A percentile compares a stretch with the other conserved stretches of the same genome.
Evolutionary conservation across 495 filamentous ascomycete species (phyloP).

Genomic region (Trichoderma virens): DNA sequence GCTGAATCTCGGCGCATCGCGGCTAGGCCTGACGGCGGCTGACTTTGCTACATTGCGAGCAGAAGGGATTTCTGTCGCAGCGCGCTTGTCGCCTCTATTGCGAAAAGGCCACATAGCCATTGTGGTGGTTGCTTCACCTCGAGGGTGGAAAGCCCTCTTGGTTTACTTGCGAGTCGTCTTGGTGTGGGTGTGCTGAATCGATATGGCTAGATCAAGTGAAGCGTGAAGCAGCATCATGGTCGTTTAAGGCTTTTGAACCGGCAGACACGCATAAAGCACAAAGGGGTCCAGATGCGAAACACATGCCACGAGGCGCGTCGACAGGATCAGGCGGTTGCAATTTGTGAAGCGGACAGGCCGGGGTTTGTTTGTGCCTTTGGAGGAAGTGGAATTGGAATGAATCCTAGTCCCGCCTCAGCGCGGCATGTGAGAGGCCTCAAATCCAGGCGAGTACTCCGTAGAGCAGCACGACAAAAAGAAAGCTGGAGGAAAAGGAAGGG

Average conservation of each 20-base stretch:
- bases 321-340: not conserved
- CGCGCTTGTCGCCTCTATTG: constrained; percentile 49
- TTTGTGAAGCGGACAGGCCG: not conserved
- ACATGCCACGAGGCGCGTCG: constrained; percentile 8
- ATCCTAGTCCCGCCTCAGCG: not conserved
- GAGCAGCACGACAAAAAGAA: too few relatives aligned
- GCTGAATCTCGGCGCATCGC: constrained; percentile 47
- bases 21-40: constrained; percentile 24
- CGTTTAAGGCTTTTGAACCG: not conserved
- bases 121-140: constrained; percentile 19
- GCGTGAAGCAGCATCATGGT: constrained; percentile 5
- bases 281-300: constrained; percentile 6
- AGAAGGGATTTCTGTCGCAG: constrained; percentile 27
- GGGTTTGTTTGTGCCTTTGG: not conserved
- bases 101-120: constrained; percentile 79
- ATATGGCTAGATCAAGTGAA: not conserved
- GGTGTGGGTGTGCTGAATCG: not conserved
- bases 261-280: not conserved
- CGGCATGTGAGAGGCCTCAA: not conserved
- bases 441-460: not conserved
- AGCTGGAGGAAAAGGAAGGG: not conserved
- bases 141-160: not conserved
- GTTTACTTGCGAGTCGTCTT: constrained; percentile 6
- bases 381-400: not conserved
- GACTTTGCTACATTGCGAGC: constrained; percentile 34